Conservation (phyloP, 2,329 filamentous ascomycete species). For the Ascochyta viciae-villosae region DNA sequence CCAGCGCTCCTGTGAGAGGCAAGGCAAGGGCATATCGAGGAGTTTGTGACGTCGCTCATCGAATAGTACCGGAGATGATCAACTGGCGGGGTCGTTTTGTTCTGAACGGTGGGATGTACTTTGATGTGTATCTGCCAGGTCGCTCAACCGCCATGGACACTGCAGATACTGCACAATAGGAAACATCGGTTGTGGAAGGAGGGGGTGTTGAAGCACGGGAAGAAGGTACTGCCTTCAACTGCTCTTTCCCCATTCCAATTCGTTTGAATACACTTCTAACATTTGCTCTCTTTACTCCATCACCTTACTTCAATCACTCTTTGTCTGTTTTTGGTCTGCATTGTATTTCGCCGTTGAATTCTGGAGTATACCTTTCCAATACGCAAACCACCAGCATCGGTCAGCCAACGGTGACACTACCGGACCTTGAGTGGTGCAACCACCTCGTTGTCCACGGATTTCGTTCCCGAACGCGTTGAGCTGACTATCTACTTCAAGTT, state of each 20-base stretch:
- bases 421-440: background rate
- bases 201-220: background rate
- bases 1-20: background rate
- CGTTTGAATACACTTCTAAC: background rate
- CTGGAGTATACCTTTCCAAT: conserved; percentile 1
- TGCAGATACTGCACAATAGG: background rate
- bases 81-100: background rate
- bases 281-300: background rate
- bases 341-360: conserved; percentile 5
- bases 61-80: background rate
- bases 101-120: background rate
- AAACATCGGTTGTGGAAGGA: background rate
- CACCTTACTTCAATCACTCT: background rate
- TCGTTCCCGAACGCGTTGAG: background rate
- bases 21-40: background rate
- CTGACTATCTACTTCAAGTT: background rate
- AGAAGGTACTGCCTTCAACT: background rate
- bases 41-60: background rate
- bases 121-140: background rate
- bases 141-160: too few relatives aligned
- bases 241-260: background rate
- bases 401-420: background rate
- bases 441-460: background rate
- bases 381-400: background rate
- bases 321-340: conserved; percentile 6